These are phyloP conservation scores for Marasmius oreades DNA, from an alignment of 1,284 basidiomycete species.

Conservation along the genomic window DNA sequence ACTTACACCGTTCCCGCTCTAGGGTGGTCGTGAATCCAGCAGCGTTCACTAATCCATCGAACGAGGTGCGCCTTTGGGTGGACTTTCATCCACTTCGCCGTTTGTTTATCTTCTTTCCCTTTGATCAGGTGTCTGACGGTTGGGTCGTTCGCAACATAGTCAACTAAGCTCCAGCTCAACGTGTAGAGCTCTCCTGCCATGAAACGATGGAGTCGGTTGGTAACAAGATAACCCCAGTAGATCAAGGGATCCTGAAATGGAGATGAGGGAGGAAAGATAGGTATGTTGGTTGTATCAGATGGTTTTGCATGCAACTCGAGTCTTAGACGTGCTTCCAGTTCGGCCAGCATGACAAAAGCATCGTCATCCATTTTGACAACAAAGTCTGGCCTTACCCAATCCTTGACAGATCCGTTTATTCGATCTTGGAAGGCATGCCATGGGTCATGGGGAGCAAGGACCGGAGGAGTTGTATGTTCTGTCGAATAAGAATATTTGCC, in stretches of 20 bases:
- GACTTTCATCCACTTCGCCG: conserved; percentile 89
- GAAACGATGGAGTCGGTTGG: conserved; percentile 84
- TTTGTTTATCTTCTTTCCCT: conserved; percentile 95
- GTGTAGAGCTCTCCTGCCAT: conserved; percentile 98
- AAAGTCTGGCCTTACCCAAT: conserved; percentile 83
- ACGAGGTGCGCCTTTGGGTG: conserved; percentile 83
- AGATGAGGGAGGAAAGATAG: conserved; percentile 9
- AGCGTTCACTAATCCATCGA: conserved; percentile 88
- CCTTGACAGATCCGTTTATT: conserved; percentile 34
- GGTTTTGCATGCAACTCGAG: conserved; percentile 58
- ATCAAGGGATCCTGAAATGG: conserved; percentile 61
- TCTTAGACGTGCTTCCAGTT: conserved; percentile 83
- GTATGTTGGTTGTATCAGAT: conserved; percentile 6
- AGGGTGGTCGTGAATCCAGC: conserved; percentile 99
- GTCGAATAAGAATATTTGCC: conserved; percentile 60
- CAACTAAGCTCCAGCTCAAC: conserved; percentile 86
- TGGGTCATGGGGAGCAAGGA: conserved; percentile 67
- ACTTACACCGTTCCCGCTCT: conserved; percentile 86
- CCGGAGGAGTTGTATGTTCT: conserved; percentile 46
- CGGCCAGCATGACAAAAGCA: conserved; percentile 90
- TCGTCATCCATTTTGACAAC: conserved; percentile 94
- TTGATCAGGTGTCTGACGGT: conserved; percentile 63
- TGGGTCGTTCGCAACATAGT: conserved; percentile 80
- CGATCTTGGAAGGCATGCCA: conserved; percentile 51
- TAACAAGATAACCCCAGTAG: conserved; percentile 96